Conservation (phyloP, 768 basidiomycete species). For the Phanerochaete sordida region DNA sequence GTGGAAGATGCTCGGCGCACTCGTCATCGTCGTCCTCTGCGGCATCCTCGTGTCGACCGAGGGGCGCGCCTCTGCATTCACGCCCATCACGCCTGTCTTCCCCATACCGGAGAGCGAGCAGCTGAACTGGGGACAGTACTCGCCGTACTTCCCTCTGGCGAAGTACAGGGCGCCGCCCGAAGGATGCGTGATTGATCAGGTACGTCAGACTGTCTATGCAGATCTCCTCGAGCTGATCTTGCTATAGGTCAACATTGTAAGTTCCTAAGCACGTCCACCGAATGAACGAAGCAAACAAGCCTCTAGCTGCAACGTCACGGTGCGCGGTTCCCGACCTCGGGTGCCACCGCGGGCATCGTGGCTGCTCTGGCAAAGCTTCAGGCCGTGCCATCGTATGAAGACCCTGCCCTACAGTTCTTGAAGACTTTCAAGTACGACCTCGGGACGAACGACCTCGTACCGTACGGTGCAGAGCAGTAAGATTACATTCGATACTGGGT, state of each 20-base stretch:
- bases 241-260: constrained; percentile 56
- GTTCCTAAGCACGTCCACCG: constrained; percentile 14
- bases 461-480: constrained; percentile 63
- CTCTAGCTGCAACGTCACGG: constrained; percentile 77
- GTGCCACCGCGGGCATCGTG: constrained; percentile 40
- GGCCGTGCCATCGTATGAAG: constrained; percentile 39
- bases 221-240: neutral
- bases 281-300: neutral
- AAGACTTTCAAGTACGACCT: constrained; percentile 55
- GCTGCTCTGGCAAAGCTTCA: constrained; percentile 52
- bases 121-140: constrained; percentile 52
- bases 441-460: constrained; percentile 56
- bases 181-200: constrained; percentile 55
- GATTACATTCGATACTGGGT: constrained; percentile 17
- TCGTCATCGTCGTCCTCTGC: neutral
- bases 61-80: neutral
- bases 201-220: constrained; percentile 18
- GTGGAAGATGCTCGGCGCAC: neutral
- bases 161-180: constrained; percentile 44
- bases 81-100: neutral
- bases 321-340: constrained; percentile 67
- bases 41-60: neutral
- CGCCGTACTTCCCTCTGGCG: constrained; percentile 52
- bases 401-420: constrained; percentile 54
- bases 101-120: constrained; percentile 7